These are phyloP conservation scores for Aciculoconidium aculeatum DNA, from an alignment of 805 yeast species.

Conservation along the genomic window DNA sequence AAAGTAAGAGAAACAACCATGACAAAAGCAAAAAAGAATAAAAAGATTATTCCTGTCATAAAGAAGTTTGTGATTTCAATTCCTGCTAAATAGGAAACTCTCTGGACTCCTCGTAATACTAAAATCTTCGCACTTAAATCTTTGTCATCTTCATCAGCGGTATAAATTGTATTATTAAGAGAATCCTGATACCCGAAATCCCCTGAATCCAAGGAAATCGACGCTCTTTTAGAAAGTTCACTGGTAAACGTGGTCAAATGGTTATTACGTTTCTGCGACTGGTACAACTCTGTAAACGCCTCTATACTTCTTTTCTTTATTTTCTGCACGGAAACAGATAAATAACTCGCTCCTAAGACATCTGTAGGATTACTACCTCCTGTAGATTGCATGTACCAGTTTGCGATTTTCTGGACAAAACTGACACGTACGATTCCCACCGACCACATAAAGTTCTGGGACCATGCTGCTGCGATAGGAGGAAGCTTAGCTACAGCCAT, in stretches of 20 bases:
- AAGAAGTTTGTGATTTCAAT: conserved; percentile 85
- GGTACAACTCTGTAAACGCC: conserved; percentile 9
- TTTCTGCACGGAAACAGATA: conserved; percentile 85
- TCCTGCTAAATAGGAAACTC: conserved; percentile 79
- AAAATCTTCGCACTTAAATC: conserved; percentile 62
- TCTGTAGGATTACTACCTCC: conserved; percentile 78
- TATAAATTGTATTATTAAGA: conserved; percentile 47
- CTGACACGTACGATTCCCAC: conserved; percentile 77
- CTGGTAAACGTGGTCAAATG: conserved; percentile 10
- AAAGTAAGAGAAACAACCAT: conserved; percentile 49
- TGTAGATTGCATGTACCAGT: conserved; percentile 94
- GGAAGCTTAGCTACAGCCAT: conserved; percentile 91
- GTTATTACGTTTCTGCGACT: conserved; percentile 6
- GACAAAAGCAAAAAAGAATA: conserved; percentile 68
- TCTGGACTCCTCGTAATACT: conserved; percentile 83
- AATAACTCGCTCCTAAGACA: conserved; percentile 55
- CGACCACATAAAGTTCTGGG: conserved; percentile 95
- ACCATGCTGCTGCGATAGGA: conserved; percentile 97
- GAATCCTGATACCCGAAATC: conserved; percentile 39
- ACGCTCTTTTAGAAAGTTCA: conserved; percentile 31
- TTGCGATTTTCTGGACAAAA: conserved; percentile 77
- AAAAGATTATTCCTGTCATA: conserved; percentile 80
- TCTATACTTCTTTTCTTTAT: conserved; percentile 22
- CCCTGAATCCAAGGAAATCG: conserved; percentile 36
- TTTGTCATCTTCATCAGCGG: conserved; percentile 64